phyloP scores from a whole-genome alignment of 106 monocot species.

The Dactylorhiza incarnata region DNA sequence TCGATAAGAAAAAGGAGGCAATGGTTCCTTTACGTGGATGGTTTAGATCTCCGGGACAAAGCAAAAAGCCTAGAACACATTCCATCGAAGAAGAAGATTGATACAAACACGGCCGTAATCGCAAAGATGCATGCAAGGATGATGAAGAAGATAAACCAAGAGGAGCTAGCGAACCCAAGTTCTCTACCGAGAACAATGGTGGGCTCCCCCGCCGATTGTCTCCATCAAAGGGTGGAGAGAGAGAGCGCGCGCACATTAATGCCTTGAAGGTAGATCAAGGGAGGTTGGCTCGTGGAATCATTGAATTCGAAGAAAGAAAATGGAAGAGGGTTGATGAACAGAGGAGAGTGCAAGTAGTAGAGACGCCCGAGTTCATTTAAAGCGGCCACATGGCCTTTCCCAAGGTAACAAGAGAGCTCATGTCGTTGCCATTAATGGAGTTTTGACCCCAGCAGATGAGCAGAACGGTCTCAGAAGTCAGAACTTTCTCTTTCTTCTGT shows the following conservation, averaged over 20 bases:
- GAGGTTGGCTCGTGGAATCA: neutral
- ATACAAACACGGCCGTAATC: neutral
- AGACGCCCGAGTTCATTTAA: neutral
- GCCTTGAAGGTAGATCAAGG: neutral
- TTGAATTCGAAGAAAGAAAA: neutral
- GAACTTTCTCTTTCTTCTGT: no score
- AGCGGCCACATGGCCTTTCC: slow-evolving; percentile 2
- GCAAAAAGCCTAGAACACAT: neutral
- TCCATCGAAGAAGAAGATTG: no score
- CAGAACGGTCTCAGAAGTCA: no score
- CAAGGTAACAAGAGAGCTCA: neutral
- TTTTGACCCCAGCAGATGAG: no score
- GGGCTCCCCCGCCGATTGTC: neutral
- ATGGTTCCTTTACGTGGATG: neutral
- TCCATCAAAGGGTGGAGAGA: neutral
- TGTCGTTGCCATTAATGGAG: neutral
- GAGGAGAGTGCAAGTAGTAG: neutral
- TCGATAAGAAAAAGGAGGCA: neutral
- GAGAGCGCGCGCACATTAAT: neutral
- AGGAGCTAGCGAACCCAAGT: neutral
- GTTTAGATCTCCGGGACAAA: neutral
- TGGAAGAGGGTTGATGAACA: neutral
- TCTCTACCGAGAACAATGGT: neutral
- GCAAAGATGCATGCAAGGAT: neutral
- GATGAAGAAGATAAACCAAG: neutral